Evolutionary conservation across 2,329 filamentous ascomycete species (phyloP).

Genomic region (Cephalotrichum gorgonifer): DNA sequence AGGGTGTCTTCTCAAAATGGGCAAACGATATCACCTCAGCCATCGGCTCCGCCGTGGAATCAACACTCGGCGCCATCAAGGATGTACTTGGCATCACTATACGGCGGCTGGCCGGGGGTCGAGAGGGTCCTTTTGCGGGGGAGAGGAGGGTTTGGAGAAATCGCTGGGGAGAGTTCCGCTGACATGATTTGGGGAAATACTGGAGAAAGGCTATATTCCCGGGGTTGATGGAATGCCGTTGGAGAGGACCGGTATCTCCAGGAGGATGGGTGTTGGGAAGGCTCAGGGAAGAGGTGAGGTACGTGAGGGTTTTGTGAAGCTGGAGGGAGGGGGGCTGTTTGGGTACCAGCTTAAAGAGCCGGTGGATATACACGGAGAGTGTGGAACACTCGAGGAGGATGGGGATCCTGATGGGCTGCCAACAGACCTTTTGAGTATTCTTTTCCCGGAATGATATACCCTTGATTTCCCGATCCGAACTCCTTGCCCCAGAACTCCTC

Average conservation of each 20-base stretch:
- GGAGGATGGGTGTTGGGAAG: too few species aligned
- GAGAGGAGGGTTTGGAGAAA: neutral
- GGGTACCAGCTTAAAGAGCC: too few species aligned
- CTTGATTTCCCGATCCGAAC: neutral
- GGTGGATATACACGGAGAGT: too few species aligned
- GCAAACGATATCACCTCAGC: neutral
- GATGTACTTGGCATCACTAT: neutral
- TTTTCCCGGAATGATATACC: neutral
- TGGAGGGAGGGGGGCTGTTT: too few species aligned
- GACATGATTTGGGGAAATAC: neutral
- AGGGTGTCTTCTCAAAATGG: neutral
- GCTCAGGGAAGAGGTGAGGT: too few species aligned
- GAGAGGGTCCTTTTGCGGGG: neutral
- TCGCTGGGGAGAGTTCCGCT: neutral
- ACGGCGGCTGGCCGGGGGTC: neutral
- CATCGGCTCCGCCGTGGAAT: neutral
- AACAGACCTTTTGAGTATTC: neutral
- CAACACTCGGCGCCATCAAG: neutral
- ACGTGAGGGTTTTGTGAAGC: too few species aligned
- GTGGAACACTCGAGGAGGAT: neutral
- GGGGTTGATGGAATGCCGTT: too few species aligned
- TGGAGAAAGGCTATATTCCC: too few species aligned
- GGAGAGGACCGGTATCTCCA: too few species aligned
- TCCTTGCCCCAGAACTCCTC: neutral
- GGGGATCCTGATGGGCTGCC: neutral